Percentiles rank a stretch among this genome's conserved stretches.
phyloP scores from a whole-genome alignment of 2,329 filamentous ascomycete species.

The Alternaria arborescens region DNA sequence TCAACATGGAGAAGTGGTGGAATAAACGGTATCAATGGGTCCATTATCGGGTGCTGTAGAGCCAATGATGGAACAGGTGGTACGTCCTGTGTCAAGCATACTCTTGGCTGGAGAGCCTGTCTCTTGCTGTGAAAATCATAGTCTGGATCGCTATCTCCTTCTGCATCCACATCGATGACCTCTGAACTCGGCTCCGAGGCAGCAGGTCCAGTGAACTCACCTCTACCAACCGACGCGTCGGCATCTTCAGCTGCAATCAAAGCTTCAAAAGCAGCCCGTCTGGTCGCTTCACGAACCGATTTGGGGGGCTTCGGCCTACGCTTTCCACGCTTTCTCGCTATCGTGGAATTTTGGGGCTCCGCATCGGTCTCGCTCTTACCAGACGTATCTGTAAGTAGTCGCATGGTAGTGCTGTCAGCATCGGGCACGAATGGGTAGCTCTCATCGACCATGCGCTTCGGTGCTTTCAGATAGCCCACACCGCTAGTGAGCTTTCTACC shows the following conservation, averaged over 20 bases:
- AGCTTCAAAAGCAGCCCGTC: too few species aligned
- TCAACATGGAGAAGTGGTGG: not conserved
- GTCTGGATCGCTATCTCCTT: slow-evolving; percentile 15
- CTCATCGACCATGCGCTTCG: slow-evolving; percentile 34
- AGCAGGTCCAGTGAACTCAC: too few species aligned
- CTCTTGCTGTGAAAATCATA: slow-evolving; percentile 12
- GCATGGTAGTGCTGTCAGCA: not conserved
- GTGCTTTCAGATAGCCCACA: slow-evolving; percentile 33
- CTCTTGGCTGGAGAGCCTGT: slow-evolving; percentile 3
- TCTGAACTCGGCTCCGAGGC: not conserved
- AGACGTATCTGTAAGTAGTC: not conserved
- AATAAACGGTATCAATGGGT: not conserved
- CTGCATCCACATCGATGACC: slow-evolving; percentile 8
- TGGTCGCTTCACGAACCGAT: too few species aligned
- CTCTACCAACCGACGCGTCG: too few species aligned
- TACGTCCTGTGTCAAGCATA: not conserved
- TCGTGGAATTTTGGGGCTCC: not conserved
- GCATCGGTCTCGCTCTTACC: not conserved
- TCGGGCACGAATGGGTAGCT: slow-evolving; percentile 19
- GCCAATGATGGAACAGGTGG: not conserved
- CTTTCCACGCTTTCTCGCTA: too few species aligned
- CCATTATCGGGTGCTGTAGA: not conserved
- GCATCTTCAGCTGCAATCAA: too few species aligned
- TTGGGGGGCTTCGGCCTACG: too few species aligned
- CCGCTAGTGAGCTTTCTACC: slow-evolving; percentile 38